Evolutionary conservation across 1,139 yeast species (phyloP).

Genomic region (Saccharomycopsis hybrid): DNA sequence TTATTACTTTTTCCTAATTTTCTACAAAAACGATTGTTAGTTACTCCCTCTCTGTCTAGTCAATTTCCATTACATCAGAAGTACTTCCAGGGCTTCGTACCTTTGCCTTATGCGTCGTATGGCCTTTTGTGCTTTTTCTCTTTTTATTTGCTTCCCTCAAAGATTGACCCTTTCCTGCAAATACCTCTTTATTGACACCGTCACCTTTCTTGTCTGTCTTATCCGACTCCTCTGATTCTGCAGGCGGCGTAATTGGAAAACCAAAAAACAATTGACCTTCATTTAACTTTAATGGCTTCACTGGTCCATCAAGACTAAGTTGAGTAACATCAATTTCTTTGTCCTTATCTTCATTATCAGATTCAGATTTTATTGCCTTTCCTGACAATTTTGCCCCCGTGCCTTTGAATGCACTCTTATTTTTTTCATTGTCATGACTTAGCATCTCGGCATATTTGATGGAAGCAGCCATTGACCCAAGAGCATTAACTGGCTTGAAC

Average conservation of each 20-base stretch:
- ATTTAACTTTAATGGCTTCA: slow-evolving; percentile 63
- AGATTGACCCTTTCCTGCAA: slow-evolving; percentile 62
- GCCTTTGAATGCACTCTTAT: slow-evolving; percentile 42
- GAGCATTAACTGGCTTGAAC: slow-evolving; percentile 35
- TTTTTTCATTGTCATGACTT: slow-evolving; percentile 31
- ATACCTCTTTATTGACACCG: slow-evolving; percentile 32
- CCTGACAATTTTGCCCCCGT: slow-evolving; percentile 73
- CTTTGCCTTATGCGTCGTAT: slow-evolving; percentile 38
- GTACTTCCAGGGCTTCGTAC: slow-evolving; percentile 21
- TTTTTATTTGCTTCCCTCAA: slow-evolving; percentile 62
- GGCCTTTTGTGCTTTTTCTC: slow-evolving; percentile 51
- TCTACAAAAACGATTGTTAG: no score
- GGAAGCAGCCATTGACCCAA: slow-evolving; percentile 74
- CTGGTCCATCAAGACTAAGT: slow-evolving; percentile 40
- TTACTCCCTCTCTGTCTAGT: no score
- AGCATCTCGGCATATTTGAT: slow-evolving; percentile 63
- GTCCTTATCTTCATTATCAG: background rate
- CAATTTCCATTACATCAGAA: slow-evolving; percentile 66
- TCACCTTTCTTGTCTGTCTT: slow-evolving; percentile 26
- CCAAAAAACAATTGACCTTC: slow-evolving; percentile 91
- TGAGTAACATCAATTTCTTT: slow-evolving; percentile 24
- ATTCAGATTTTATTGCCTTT: slow-evolving; percentile 27
- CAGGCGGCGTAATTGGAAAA: slow-evolving; percentile 76
- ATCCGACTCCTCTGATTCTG: slow-evolving; percentile 37
- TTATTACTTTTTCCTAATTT: no score